These are phyloP conservation scores for Ceratocystis huliohia DNA, from an alignment of 2,329 filamentous ascomycete genomes.

Conservation along the genomic window DNA sequence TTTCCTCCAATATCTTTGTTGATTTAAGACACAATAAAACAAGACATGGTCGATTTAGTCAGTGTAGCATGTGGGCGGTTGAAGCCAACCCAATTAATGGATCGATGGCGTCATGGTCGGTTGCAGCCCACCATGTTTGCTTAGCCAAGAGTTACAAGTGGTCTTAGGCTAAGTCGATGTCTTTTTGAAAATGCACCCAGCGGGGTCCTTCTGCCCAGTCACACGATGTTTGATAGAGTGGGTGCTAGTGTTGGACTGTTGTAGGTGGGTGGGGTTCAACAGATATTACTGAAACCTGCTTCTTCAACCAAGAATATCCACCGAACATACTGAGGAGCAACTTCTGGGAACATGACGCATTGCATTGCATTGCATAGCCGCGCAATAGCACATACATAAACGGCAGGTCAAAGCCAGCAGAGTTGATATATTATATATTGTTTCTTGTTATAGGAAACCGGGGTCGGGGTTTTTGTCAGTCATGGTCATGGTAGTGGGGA, in stretches of 20 bases:
- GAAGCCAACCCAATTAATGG: neutral
- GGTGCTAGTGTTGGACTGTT: too few relatives aligned
- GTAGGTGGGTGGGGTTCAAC: too few relatives aligned
- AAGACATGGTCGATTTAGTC: too few relatives aligned
- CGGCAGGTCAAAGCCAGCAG: neutral
- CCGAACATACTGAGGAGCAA: neutral
- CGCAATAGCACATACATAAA: neutral
- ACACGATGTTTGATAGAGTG: too few relatives aligned
- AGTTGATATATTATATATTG: too few relatives aligned
- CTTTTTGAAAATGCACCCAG: neutral
- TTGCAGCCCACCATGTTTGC: neutral
- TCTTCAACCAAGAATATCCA: neutral
- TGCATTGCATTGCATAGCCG: slow-evolving; percentile 1
- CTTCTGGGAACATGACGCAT: neutral
- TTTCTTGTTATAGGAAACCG: too few relatives aligned
- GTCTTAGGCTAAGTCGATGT: neutral
- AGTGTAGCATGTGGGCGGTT: too few relatives aligned
- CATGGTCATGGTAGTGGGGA: too few relatives aligned
- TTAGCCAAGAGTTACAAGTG: neutral
- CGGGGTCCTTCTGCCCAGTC: neutral
- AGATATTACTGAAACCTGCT: too few relatives aligned
- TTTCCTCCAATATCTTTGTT: neutral
- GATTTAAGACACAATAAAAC: too few relatives aligned
- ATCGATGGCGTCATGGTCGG: neutral
- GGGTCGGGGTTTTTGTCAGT: too few relatives aligned